Evolutionary conservation across 2,329 filamentous ascomycete genomes (phyloP).

Genomic region (Diaporthe amygdali): DNA sequence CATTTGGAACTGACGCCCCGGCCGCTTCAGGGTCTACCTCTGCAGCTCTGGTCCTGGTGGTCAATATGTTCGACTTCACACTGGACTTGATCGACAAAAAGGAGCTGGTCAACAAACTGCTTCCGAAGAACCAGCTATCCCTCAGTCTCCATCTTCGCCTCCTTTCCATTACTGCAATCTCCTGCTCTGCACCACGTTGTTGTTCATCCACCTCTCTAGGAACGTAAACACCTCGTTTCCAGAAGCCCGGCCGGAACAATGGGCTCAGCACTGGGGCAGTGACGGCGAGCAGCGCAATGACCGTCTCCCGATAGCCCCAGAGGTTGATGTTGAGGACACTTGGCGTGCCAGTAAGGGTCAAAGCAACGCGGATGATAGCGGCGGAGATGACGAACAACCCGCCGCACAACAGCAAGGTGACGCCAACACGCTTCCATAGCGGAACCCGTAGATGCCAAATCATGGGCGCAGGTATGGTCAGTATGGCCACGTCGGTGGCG

Average conservation of each 20-base stretch:
- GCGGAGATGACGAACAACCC: conserved; percentile 34
- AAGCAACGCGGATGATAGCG: conserved; percentile 29
- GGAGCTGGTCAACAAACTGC: neutral
- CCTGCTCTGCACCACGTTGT: neutral
- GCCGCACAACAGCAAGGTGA: conserved; percentile 30
- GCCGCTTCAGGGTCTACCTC: neutral
- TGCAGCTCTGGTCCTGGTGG: neutral
- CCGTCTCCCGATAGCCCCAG: conserved; percentile 27
- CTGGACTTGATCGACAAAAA: neutral
- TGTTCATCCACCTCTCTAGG: neutral
- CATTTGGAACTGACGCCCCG: neutral
- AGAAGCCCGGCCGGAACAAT: neutral
- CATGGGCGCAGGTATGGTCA: neutral
- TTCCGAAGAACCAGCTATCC: neutral
- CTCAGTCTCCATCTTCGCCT: neutral
- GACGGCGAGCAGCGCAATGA: conserved; percentile 21
- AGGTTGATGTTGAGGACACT: conserved; percentile 33
- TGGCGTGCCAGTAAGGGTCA: conserved; percentile 28
- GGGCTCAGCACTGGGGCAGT: neutral
- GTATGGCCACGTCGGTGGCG: neutral
- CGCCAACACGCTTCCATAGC: conserved; percentile 16
- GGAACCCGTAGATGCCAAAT: neutral
- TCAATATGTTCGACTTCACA: neutral
- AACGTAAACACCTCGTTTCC: neutral
- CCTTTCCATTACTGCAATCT: neutral